These are phyloP conservation scores for Coniochaeta hoffmannii DNA, from an alignment of 2,329 filamentous ascomycete genomes.

Conservation along the genomic window DNA sequence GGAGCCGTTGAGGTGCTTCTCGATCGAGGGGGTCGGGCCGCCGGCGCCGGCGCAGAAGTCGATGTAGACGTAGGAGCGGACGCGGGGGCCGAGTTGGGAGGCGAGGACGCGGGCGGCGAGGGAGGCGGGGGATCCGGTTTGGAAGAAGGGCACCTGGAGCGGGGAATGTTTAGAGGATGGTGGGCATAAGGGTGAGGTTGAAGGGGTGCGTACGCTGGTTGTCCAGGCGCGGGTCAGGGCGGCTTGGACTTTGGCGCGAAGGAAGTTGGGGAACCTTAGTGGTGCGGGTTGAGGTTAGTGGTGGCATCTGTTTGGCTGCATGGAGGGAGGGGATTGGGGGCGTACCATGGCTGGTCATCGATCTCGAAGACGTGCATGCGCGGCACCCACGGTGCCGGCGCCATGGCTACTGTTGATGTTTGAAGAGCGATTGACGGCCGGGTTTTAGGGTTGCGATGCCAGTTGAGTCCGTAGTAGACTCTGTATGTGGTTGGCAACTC, in stretches of 20 bases:
- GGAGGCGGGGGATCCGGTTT: constrained; percentile 49
- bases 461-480: neutral
- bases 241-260: constrained; percentile 58
- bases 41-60: constrained; percentile 73
- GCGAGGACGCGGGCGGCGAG: constrained; percentile 52
- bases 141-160: constrained; percentile 38
- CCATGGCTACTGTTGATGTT: constrained; percentile 23
- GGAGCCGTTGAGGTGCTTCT: constrained; percentile 47
- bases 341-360: constrained; percentile 58
- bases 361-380: constrained; percentile 61
- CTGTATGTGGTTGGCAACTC: neutral
- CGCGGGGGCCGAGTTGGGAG: constrained; percentile 35
- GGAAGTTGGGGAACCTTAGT: constrained; percentile 55
- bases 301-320: neutral
- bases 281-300: constrained; percentile 7
- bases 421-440: too few species aligned
- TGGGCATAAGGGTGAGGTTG: neutral
- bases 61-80: constrained; percentile 54
- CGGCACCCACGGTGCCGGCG: constrained; percentile 43
- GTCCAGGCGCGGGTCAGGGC: constrained; percentile 59
- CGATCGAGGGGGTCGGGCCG: constrained; percentile 60
- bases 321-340: neutral
- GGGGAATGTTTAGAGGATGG: neutral
- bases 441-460: neutral
- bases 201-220: constrained; percentile 30